Evolutionary conservation across 768 basidiomycete genomes (phyloP).

Genomic region (Scleroderma citrinum): DNA sequence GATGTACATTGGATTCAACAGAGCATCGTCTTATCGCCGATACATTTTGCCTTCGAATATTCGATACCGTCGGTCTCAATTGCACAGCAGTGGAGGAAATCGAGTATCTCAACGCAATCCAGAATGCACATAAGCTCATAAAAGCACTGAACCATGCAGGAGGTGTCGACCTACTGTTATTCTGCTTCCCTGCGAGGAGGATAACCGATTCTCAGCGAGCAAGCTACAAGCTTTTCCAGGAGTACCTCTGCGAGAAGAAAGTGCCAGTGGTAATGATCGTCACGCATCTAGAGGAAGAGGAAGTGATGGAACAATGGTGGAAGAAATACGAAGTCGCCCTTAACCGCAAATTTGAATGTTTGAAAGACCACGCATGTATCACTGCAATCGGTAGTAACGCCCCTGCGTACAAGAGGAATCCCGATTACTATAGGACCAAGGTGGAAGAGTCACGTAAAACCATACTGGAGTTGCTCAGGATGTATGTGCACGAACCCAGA

Average conservation of each 20-base stretch:
- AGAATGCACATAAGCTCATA: conserved; percentile 31
- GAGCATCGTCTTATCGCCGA: conserved; percentile 20
- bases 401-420: too few relatives aligned
- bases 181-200: conserved; percentile 30
- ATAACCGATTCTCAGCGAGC: conserved; percentile 21
- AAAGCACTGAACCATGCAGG: conserved; percentile 21
- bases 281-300: conserved; percentile 31
- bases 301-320: conserved; percentile 34
- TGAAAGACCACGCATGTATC: conserved; percentile 27
- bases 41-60: conserved; percentile 21
- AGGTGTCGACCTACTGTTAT: conserved; percentile 38
- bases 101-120: conserved; percentile 24
- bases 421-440: neutral
- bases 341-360: conserved; percentile 11
- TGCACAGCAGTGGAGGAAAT: conserved; percentile 20
- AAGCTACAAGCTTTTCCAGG: conserved; percentile 29
- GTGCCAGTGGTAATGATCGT: conserved; percentile 28
- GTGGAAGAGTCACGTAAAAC: neutral
- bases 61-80: conserved; percentile 30
- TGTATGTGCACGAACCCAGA: neutral
- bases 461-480: neutral
- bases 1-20: conserved; percentile 30
- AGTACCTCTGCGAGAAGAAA: conserved; percentile 28
- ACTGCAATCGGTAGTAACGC: conserved; percentile 26
- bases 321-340: conserved; percentile 17